Evolutionary conservation across 495 filamentous ascomycete genomes (phyloP).

Genomic region (Astrothelium subdiscretum): DNA sequence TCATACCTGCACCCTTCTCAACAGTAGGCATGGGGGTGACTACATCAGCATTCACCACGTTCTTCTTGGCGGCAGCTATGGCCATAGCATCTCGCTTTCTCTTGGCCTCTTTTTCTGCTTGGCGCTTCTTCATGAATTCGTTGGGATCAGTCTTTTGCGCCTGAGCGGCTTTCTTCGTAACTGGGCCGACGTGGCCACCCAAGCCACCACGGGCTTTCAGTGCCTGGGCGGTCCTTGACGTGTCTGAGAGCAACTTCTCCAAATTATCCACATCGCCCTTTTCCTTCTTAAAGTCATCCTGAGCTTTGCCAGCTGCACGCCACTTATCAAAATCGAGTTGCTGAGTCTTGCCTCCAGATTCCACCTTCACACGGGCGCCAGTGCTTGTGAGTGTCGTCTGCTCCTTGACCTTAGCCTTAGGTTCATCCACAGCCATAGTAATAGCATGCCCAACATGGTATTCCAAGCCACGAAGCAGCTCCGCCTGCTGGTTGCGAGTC

Average conservation of each 20-base stretch:
- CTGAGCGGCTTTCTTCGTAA: slow-evolving; percentile 27
- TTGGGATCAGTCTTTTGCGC: slow-evolving; percentile 24
- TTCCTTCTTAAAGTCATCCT: background rate
- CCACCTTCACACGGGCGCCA: background rate
- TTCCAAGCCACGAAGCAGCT: slow-evolving; percentile 67
- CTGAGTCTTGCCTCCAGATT: background rate
- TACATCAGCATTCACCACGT: background rate
- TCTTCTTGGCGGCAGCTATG: slow-evolving; percentile 28
- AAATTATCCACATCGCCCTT: background rate
- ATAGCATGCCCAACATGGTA: slow-evolving; percentile 54
- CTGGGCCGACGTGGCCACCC: slow-evolving; percentile 3
- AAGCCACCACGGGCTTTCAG: slow-evolving; percentile 5
- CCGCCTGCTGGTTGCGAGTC: slow-evolving; percentile 64
- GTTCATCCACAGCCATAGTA: slow-evolving; percentile 26
- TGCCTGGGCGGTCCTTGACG: slow-evolving; percentile 4
- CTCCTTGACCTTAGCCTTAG: slow-evolving; percentile 9
- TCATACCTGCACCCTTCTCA: slow-evolving; percentile 63
- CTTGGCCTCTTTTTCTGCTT: slow-evolving; percentile 63
- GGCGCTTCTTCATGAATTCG: slow-evolving; percentile 37
- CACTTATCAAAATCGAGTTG: slow-evolving; percentile 5
- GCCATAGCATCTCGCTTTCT: slow-evolving; percentile 56
- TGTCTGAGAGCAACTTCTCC: slow-evolving; percentile 7
- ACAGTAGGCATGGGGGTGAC: background rate
- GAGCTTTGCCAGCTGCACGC: background rate
- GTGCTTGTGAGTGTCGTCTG: slow-evolving; percentile 12